These are phyloP conservation scores for Striga asiatica DNA, from an alignment of 257 asterid species.

Conservation along the genomic window DNA sequence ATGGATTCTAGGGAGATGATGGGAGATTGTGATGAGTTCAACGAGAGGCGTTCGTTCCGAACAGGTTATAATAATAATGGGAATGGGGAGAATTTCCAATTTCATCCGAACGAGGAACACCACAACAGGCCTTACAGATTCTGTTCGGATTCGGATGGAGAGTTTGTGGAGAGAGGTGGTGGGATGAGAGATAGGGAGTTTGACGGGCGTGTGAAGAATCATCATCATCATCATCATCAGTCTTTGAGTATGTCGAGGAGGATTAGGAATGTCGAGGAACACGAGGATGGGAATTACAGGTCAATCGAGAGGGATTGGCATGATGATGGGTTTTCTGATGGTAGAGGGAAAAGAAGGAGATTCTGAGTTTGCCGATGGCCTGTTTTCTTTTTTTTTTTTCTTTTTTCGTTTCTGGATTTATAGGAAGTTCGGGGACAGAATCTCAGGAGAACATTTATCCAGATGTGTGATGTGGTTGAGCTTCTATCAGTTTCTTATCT, in stretches of 20 bases:
- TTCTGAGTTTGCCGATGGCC: slow-evolving; percentile 42
- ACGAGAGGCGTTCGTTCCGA: slow-evolving; percentile 57
- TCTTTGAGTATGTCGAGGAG: slow-evolving; percentile 33
- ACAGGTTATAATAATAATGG: slow-evolving; percentile 27
- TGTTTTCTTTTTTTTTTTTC: no score
- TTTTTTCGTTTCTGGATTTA: not conserved
- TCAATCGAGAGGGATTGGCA: slow-evolving; percentile 53
- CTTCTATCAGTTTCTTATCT: slow-evolving; percentile 5
- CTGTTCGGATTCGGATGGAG: slow-evolving; percentile 44
- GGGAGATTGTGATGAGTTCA: slow-evolving; percentile 40
- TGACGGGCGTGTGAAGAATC: slow-evolving; percentile 57
- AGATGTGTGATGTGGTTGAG: no score
- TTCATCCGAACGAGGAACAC: slow-evolving; percentile 39
- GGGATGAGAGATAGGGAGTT: slow-evolving; percentile 58
- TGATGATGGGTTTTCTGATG: slow-evolving; percentile 50
- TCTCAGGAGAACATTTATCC: slow-evolving; percentile 3
- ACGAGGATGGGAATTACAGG: slow-evolving; percentile 48
- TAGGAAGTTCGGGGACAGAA: not conserved
- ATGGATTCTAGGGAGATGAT: slow-evolving; percentile 57
- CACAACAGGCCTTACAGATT: slow-evolving; percentile 50
- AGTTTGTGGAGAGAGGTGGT: slow-evolving; percentile 50
- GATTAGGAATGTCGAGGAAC: slow-evolving; percentile 52
- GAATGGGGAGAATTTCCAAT: slow-evolving; percentile 42
- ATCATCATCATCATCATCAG: no score
- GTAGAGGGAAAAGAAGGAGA: slow-evolving; percentile 63